Conservation (phyloP, 108 stramenopile genomes). For the Phaeodactylum tricornutum region DNA sequence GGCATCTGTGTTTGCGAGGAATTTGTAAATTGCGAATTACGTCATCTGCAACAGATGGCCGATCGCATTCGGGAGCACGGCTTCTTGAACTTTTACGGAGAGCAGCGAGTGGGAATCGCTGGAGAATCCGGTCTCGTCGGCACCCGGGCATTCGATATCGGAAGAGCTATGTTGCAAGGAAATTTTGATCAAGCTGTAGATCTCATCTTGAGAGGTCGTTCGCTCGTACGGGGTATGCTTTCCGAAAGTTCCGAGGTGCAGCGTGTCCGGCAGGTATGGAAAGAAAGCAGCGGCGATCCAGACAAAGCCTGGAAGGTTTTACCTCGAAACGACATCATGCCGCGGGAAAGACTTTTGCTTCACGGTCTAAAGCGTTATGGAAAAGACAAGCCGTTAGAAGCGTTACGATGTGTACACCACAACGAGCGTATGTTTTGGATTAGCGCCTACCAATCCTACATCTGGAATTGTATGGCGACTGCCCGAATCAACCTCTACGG, state of each 20-base stretch:
- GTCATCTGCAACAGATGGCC: constrained; percentile 40
- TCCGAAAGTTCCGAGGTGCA: constrained; percentile 28
- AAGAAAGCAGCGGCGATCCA: constrained; percentile 38
- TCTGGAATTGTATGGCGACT: constrained; percentile 75
- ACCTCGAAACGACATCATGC: constrained; percentile 27
- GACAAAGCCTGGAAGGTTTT: constrained; percentile 42
- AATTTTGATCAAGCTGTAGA: constrained; percentile 57
- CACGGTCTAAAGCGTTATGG: constrained; percentile 63
- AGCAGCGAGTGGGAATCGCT: constrained; percentile 74
- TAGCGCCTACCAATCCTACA: constrained; percentile 73
- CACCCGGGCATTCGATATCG: constrained; percentile 67
- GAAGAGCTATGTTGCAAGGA: constrained; percentile 54
- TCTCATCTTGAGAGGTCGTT: constrained; percentile 61
- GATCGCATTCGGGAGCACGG: constrained; percentile 38
- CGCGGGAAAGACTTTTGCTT: constrained; percentile 52
- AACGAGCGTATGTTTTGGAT: constrained; percentile 64
- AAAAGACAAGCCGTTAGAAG: constrained; percentile 39
- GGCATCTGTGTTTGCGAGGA: constrained; percentile 18
- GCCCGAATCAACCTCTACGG: constrained; percentile 47
- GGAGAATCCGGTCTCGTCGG: constrained; percentile 45
- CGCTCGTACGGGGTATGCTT: constrained; percentile 13
- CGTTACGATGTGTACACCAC: constrained; percentile 46
- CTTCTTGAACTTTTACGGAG: constrained; percentile 85
- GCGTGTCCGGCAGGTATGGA: constrained; percentile 49
- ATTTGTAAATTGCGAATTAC: constrained; percentile 21